Conservation (phyloP, 176 grass and related monocot species). For the sorghum (Sorghum bicolor) region Sorghum_bicolor_NCBIv3 NC_012879.2:53205501-53206000, state of each 20-base stretch:
- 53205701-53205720: background rate
- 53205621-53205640: slow-evolving; percentile 83
- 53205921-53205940: slow-evolving; percentile 43
- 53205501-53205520: slow-evolving; percentile 79
- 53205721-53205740: background rate
- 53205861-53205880: slow-evolving; percentile 12
- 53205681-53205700: slow-evolving; percentile 99
- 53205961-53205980: slow-evolving; percentile 56
- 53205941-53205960: slow-evolving; percentile 42
- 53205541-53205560: slow-evolving; percentile 81
- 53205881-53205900: slow-evolving; percentile 51
- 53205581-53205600: slow-evolving; percentile 71
- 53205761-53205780: slow-evolving; percentile 47
- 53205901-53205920: slow-evolving; percentile 72
- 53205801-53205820: slow-evolving; percentile 29
- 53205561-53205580: slow-evolving; percentile 89
- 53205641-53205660: slow-evolving; percentile 92
- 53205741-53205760: slow-evolving; percentile 14
- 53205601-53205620: slow-evolving; percentile 84
- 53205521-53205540: slow-evolving; percentile 64
- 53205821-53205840: slow-evolving; percentile 39
- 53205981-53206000: slow-evolving; percentile 32
- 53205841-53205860: slow-evolving; percentile 34
- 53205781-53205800: slow-evolving; percentile 46
- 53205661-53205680: slow-evolving; percentile 89